Percentiles rank a stretch among this genome's conserved stretches.
These are phyloP conservation scores for Lasiosphaeria hispida DNA, from an alignment of 495 filamentous ascomycete species.

Conservation along the genomic window DNA sequence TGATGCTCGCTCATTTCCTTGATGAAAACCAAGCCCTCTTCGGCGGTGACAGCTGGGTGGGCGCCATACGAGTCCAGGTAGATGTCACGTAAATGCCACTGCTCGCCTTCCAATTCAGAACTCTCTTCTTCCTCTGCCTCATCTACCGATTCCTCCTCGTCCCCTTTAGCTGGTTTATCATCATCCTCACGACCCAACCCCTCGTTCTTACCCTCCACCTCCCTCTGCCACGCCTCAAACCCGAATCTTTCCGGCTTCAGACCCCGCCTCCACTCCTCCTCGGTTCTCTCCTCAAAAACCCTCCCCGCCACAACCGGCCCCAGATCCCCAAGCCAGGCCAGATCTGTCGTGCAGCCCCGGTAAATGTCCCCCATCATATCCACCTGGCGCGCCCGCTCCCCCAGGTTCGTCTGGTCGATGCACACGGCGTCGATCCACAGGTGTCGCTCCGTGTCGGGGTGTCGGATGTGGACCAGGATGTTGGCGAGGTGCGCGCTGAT, in stretches of 20 bases:
- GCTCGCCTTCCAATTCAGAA: background rate
- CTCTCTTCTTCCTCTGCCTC: background rate
- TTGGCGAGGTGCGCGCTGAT: background rate
- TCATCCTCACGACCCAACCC: background rate
- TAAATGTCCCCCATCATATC: conserved; percentile 6
- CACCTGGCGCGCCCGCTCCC: background rate
- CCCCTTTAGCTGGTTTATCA: background rate
- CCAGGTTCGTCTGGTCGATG: background rate
- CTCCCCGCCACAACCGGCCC: background rate
- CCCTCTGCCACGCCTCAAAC: background rate
- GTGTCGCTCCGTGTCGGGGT: background rate
- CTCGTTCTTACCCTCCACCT: background rate
- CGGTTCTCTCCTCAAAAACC: background rate
- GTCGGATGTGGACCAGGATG: background rate
- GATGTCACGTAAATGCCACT: background rate
- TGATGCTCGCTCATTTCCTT: background rate
- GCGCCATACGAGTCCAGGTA: background rate
- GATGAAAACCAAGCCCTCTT: conserved; percentile 1
- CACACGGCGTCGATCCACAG: conserved; percentile 10
- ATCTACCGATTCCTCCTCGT: too few species aligned
- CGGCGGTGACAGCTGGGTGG: background rate
- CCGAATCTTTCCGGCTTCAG: background rate
- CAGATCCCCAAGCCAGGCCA: background rate
- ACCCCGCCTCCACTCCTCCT: background rate
- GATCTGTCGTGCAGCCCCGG: background rate